Evolutionary conservation across 306 rosid genomes (phyloP).

Genomic region (Rosa lucieae): DNA sequence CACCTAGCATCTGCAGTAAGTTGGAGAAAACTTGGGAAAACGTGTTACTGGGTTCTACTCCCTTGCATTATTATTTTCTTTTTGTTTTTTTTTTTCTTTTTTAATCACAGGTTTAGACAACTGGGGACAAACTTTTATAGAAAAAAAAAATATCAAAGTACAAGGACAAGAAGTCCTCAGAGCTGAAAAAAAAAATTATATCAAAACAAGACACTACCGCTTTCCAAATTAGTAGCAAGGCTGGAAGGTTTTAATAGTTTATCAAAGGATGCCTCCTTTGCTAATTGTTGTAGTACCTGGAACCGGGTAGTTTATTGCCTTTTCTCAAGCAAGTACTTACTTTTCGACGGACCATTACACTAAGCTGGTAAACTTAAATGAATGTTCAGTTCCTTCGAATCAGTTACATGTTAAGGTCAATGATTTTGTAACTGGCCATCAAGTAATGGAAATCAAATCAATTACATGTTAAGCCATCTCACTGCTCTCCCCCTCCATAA

Average conservation of each 20-base stretch:
- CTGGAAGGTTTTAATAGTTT: not conserved
- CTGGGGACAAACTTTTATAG: not conserved
- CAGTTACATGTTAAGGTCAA: too few relatives aligned
- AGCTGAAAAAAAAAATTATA: too few relatives aligned
- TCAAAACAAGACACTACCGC: not conserved
- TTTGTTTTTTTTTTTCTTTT: too few relatives aligned
- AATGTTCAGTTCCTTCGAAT: too few relatives aligned
- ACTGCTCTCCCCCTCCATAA: too few relatives aligned
- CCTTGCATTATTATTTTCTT: not conserved
- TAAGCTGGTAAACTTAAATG: too few relatives aligned
- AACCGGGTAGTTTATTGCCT: not conserved
- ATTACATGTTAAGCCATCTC: too few relatives aligned
- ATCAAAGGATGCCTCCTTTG: not conserved
- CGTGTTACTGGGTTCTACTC: not conserved
- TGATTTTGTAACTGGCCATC: too few relatives aligned
- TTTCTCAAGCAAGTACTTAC: not conserved
- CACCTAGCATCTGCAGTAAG: not conserved
- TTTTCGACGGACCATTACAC: too few relatives aligned
- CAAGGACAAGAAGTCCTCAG: too few relatives aligned
- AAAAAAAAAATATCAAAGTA: too few relatives aligned
- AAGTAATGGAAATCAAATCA: too few relatives aligned
- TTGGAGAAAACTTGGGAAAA: not conserved
- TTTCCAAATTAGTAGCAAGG: not conserved
- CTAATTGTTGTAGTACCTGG: not conserved
- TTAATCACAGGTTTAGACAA: not conserved